Percentiles rank a stretch among this genome's conserved stretches.
phyloP scores from a whole-genome alignment of 2,329 filamentous ascomycete species.

The Stemphylium lycopersici region DNA sequence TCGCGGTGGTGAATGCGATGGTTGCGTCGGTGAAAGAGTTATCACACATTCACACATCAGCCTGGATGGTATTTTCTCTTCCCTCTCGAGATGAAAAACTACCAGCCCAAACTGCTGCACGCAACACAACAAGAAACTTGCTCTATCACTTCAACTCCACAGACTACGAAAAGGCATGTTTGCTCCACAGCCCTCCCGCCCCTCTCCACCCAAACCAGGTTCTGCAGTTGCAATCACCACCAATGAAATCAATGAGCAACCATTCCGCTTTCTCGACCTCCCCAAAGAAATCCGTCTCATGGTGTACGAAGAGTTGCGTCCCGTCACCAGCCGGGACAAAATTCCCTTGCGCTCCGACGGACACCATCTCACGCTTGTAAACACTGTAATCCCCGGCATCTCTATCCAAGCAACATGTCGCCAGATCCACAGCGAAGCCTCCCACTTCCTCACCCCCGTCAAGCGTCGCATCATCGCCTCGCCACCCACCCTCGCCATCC shows the following conservation, averaged over 20 bases:
- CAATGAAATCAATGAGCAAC: neutral
- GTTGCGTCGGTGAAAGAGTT: no score
- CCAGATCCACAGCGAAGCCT: constrained; percentile 5
- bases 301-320: constrained; percentile 18
- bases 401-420: constrained; percentile 6
- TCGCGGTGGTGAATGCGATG: no score
- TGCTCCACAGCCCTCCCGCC: neutral
- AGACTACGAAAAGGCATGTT: neutral
- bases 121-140: neutral
- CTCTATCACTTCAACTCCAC: neutral
- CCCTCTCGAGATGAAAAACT: no score
- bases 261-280: constrained; percentile 30
- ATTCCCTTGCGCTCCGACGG: neutral
- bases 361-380: constrained; percentile 9
- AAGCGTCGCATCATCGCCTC: neutral
- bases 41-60: no score
- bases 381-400: constrained; percentile 2
- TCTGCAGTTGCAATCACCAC: neutral
- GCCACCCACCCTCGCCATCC: neutral
- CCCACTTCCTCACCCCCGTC: neutral
- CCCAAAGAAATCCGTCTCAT: constrained; percentile 20
- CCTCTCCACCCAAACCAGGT: neutral
- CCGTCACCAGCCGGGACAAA: neutral
- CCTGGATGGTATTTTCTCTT: no score
- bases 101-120: no score